A percentile compares a stretch with the other conserved stretches of the same genome.
These are phyloP conservation scores for Coniferiporia sulphurascens DNA, from an alignment of 1,284 basidiomycete genomes.

Conservation along the genomic window DNA sequence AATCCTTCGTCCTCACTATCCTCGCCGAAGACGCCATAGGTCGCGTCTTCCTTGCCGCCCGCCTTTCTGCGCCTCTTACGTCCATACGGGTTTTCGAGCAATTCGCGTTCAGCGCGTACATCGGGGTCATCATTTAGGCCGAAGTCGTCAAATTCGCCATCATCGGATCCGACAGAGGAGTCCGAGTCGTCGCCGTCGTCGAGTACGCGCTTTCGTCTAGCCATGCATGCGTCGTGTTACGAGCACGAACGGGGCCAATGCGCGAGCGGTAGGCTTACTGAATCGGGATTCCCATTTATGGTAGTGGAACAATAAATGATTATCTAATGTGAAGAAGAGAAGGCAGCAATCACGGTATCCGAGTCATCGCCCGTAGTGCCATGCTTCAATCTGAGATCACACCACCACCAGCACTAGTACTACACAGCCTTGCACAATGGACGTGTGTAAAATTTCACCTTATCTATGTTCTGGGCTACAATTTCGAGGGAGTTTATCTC, in stretches of 20 bases:
- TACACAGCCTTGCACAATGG: too few relatives aligned
- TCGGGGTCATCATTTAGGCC: slow-evolving; percentile 61
- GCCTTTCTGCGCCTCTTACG: slow-evolving; percentile 55
- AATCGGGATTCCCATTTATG: too few relatives aligned
- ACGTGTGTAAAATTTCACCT: too few relatives aligned
- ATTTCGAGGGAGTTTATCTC: too few relatives aligned
- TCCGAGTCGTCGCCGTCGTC: slow-evolving; percentile 69
- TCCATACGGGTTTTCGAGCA: slow-evolving; percentile 78
- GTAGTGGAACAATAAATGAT: too few relatives aligned
- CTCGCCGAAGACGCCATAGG: slow-evolving; percentile 82
- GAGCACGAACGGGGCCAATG: background rate
- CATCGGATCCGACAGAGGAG: slow-evolving; percentile 54
- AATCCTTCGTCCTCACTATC: slow-evolving; percentile 60
- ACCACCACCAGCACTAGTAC: too few relatives aligned
- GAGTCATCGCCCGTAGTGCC: too few relatives aligned
- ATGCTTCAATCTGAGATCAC: too few relatives aligned
- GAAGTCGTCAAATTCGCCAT: slow-evolving; percentile 33
- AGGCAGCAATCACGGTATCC: too few relatives aligned
- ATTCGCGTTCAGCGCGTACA: slow-evolving; percentile 67
- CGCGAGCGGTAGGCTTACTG: background rate
- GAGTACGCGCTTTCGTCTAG: slow-evolving; percentile 76
- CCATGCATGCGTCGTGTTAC: slow-evolving; percentile 38
- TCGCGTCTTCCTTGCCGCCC: slow-evolving; percentile 68
- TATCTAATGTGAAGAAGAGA: too few relatives aligned
- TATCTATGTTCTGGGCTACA: too few relatives aligned